phyloP scores from a whole-genome alignment of 1,284 basidiomycete species.

The Meripilus lineatus region DNA sequence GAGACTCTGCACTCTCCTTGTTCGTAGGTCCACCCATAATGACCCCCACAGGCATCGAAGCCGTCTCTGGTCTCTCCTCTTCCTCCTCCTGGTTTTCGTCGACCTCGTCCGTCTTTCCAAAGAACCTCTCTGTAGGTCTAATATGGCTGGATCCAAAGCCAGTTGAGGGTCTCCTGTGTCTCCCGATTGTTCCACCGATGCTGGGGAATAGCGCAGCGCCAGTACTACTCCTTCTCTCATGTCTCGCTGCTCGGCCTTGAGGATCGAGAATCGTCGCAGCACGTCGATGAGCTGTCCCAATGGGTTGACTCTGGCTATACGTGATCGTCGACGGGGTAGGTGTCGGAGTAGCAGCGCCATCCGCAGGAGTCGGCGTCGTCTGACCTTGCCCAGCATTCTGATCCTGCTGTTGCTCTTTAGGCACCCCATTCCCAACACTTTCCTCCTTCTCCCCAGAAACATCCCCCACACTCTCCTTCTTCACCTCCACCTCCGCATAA shows the following conservation, averaged over 20 bases:
- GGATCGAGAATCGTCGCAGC: slow-evolving; percentile 74
- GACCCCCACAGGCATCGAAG: slow-evolving; percentile 19
- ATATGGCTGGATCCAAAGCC: slow-evolving; percentile 37
- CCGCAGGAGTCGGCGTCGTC: background rate
- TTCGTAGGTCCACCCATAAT: slow-evolving; percentile 24
- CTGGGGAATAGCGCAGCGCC: slow-evolving; percentile 53
- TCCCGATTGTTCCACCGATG: slow-evolving; percentile 54
- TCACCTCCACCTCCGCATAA: slow-evolving; percentile 30
- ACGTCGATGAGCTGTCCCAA: slow-evolving; percentile 54
- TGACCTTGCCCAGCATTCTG: slow-evolving; percentile 9
- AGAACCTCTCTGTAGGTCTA: slow-evolving; percentile 40
- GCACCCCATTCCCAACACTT: slow-evolving; percentile 15
- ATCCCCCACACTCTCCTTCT: slow-evolving; percentile 12
- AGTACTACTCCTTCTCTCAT: slow-evolving; percentile 75
- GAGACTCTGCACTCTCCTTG: slow-evolving; percentile 22
- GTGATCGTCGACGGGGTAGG: slow-evolving; percentile 33
- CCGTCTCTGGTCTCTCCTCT: too few species aligned
- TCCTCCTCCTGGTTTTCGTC: slow-evolving; percentile 39
- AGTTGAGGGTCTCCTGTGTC: slow-evolving; percentile 62
- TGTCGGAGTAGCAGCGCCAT: slow-evolving; percentile 17
- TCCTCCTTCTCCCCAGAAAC: slow-evolving; percentile 16
- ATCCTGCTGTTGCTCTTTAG: slow-evolving; percentile 23
- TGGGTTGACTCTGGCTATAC: slow-evolving; percentile 52
- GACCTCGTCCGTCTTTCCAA: slow-evolving; percentile 46
- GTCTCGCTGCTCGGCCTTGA: slow-evolving; percentile 48